Evolutionary conservation across 129 eudicot genomes (phyloP).

Genomic region (Pulicaria dysenterica): DNA sequence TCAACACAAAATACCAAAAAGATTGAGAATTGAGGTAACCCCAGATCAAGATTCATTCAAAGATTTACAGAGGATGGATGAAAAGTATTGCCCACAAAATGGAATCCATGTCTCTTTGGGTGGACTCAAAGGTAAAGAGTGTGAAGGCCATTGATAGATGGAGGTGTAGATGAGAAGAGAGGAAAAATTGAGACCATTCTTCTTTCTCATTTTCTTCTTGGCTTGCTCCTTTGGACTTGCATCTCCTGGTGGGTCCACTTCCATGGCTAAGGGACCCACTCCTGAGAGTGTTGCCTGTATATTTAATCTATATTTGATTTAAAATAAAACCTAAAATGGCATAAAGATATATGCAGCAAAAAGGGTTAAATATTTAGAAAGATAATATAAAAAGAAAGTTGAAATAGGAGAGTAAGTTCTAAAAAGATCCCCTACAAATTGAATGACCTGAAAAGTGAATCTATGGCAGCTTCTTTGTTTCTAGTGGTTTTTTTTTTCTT

Average conservation of each 20-base stretch:
- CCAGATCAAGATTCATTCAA: conserved; percentile 48
- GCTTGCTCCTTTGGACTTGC: conserved; percentile 59
- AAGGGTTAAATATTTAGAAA: neutral
- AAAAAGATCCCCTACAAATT: conserved; percentile 11
- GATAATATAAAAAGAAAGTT: conserved; percentile 10
- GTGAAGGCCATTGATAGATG: conserved; percentile 47
- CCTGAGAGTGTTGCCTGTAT: conserved; percentile 37
- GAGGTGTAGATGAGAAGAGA: conserved; percentile 44
- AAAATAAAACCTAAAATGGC: neutral
- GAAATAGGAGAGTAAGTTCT: conserved; percentile 22
- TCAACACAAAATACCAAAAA: conserved; percentile 25
- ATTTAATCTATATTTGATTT: conserved; percentile 12
- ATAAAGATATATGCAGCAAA: conserved; percentile 9
- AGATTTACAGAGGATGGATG: conserved; percentile 26
- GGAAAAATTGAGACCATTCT: conserved; percentile 26
- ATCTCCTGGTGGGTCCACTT: conserved; percentile 49
- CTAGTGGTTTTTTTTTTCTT: neutral
- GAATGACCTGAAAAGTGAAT: conserved; percentile 30
- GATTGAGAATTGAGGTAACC: conserved; percentile 21
- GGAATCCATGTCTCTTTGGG: conserved; percentile 57
- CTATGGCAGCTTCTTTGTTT: conserved; percentile 28
- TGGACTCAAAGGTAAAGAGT: conserved; percentile 66
- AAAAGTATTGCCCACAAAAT: conserved; percentile 28
- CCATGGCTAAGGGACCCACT: conserved; percentile 37
- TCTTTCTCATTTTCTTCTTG: conserved; percentile 38